Conservation (phyloP, 768 basidiomycete species). For the Suillus americanus region DNA sequence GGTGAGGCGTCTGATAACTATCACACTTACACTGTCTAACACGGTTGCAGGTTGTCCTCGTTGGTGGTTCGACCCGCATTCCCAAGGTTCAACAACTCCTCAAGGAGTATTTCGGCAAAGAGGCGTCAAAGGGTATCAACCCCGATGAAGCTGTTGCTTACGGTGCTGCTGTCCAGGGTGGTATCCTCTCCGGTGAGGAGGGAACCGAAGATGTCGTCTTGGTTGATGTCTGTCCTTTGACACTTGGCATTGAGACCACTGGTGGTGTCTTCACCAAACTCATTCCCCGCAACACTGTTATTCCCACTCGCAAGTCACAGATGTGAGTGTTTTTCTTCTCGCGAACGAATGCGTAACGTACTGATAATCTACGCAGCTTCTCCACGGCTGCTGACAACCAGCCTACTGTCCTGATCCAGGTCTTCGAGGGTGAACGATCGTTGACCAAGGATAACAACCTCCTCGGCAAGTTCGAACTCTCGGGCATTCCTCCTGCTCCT, state of each 20-base stretch:
- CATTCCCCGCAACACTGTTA: slow-evolving; percentile 96
- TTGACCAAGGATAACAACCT: slow-evolving; percentile 99
- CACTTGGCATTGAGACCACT: slow-evolving; percentile 98
- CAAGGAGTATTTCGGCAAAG: slow-evolving; percentile 97
- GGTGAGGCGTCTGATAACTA: slow-evolving; percentile 35
- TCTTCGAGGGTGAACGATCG: slow-evolving; percentile 96
- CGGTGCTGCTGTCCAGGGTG: slow-evolving; percentile 98
- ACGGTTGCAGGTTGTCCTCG: slow-evolving; percentile 67
- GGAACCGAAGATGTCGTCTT: slow-evolving; percentile 89
- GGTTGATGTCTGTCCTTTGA: slow-evolving; percentile 95
- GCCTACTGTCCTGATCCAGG: slow-evolving; percentile 94
- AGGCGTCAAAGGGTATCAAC: slow-evolving; percentile 98
- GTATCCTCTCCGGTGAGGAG: slow-evolving; percentile 94
- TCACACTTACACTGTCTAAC: background rate
- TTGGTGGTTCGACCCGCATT: slow-evolving; percentile 98
- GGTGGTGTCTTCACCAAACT: slow-evolving; percentile 98
- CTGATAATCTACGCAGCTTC: slow-evolving; percentile 41
- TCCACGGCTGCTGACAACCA: slow-evolving; percentile 89
- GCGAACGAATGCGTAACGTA: background rate
- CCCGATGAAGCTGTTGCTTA: slow-evolving; percentile 99
- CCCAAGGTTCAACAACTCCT: slow-evolving; percentile 99
- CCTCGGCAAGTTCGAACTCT: slow-evolving; percentile 95
- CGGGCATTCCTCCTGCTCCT: slow-evolving; percentile 89
- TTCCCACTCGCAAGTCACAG: slow-evolving; percentile 96
- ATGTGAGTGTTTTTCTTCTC: slow-evolving; percentile 49